Evolutionary conservation across 2,329 filamentous ascomycete genomes (phyloP).

Genomic region (Emergomyces pasteurianus): DNA sequence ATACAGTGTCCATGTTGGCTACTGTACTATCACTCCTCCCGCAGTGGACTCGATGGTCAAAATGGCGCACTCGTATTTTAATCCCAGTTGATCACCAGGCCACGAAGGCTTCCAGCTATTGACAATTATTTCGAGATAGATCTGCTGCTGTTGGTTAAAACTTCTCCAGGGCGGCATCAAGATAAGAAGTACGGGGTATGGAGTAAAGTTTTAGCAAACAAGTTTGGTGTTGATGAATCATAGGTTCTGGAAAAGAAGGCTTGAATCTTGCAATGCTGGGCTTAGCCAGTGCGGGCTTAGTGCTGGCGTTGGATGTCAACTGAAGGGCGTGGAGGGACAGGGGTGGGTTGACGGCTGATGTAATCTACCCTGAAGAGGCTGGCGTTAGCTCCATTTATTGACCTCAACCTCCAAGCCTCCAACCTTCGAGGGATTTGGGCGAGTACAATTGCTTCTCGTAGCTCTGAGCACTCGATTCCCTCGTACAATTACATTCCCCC

Average conservation of each 20-base stretch:
- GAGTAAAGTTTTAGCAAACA: neutral
- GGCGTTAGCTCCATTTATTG: neutral
- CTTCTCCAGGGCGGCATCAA: neutral
- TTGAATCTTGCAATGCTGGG: neutral
- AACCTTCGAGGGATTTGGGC: neutral
- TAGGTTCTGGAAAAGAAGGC: neutral
- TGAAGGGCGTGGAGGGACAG: conserved; percentile 5
- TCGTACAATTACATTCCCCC: neutral
- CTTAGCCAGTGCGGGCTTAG: neutral
- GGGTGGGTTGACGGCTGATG: neutral
- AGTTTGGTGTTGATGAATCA: neutral
- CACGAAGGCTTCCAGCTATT: neutral
- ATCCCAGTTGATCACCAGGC: neutral
- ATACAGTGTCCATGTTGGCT: neutral
- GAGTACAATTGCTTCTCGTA: neutral
- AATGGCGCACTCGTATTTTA: neutral
- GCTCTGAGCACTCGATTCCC: neutral
- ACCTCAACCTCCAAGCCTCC: neutral
- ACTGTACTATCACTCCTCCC: too few relatives aligned
- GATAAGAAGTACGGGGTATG: neutral
- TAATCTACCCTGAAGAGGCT: neutral
- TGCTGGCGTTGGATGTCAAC: conserved; percentile 5
- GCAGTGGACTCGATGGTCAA: neutral
- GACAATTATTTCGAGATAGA: neutral
- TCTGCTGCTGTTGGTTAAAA: neutral